phyloP scores from a whole-genome alignment of 1,284 basidiomycete genomes.

The Salmacisia buchloeana region DNA sequence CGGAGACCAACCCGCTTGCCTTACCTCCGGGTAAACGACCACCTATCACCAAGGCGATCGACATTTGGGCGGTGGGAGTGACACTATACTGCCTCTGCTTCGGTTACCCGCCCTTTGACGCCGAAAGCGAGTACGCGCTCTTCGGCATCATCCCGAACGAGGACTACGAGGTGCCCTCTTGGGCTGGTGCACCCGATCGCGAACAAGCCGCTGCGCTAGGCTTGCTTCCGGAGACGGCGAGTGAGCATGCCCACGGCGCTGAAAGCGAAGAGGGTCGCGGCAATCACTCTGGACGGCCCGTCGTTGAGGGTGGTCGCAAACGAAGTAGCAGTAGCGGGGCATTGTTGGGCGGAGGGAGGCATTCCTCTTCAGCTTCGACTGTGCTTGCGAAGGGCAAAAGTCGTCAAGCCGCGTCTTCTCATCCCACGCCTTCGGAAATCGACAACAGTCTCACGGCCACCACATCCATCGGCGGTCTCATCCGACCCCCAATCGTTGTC shows the following conservation, averaged over 20 bases:
- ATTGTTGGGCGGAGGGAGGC: slow-evolving; percentile 12
- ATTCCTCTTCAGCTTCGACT: not conserved
- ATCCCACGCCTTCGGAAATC: too few relatives aligned
- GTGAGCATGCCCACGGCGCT: not conserved
- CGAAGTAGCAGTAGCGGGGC: slow-evolving; percentile 3
- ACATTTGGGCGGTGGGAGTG: slow-evolving; percentile 98
- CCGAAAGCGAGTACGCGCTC: slow-evolving; percentile 67
- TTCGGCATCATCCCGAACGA: slow-evolving; percentile 77
- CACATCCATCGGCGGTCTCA: not conserved
- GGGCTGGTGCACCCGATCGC: slow-evolving; percentile 61
- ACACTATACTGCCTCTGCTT: slow-evolving; percentile 93
- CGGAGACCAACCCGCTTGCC: not conserved
- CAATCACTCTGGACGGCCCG: not conserved
- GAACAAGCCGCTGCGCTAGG: slow-evolving; percentile 57
- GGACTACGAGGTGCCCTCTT: slow-evolving; percentile 66
- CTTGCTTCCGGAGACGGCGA: slow-evolving; percentile 10
- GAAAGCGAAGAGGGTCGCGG: slow-evolving; percentile 54
- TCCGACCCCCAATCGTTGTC: not conserved
- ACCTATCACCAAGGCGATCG: slow-evolving; percentile 83
- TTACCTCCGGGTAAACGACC: not conserved
- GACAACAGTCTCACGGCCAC: slow-evolving; percentile 18
- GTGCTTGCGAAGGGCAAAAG: slow-evolving; percentile 9
- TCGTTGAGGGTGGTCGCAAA: not conserved
- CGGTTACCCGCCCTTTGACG: slow-evolving; percentile 68
- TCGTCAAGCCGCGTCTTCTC: slow-evolving; percentile 12